These are phyloP conservation scores for Euphorbia lathyris DNA, from an alignment of 345 rosid species.

Conservation along the genomic window DNA sequence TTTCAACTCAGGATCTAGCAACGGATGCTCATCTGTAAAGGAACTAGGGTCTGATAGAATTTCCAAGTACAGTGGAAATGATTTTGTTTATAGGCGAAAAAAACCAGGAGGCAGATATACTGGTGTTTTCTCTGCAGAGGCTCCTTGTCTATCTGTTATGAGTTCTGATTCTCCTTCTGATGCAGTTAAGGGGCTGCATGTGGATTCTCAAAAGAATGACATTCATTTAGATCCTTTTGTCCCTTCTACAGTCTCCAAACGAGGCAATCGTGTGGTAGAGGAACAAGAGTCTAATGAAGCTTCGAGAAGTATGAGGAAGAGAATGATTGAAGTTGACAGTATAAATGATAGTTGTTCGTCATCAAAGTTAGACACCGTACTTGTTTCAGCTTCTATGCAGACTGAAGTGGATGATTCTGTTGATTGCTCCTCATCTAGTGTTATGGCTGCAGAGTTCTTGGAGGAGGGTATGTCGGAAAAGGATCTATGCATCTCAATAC, in stretches of 20 bases:
- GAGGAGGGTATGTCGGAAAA: conserved; percentile 38
- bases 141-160: conserved; percentile 39
- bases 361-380: conserved; percentile 52
- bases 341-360: conserved; percentile 67
- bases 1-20: conserved; percentile 22
- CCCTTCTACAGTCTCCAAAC: conserved; percentile 19
- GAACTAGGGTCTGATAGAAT: conserved; percentile 34
- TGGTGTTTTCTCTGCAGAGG: conserved; percentile 30
- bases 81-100: conserved; percentile 54
- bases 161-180: conserved; percentile 41
- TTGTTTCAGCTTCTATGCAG: conserved; percentile 44
- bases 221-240: conserved; percentile 21
- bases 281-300: conserved; percentile 35
- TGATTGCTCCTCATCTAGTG: conserved; percentile 67
- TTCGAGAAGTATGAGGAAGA: conserved; percentile 30
- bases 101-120: conserved; percentile 28
- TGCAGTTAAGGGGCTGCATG: conserved; percentile 29
- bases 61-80: conserved; percentile 26
- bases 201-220: conserved; percentile 22
- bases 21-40: conserved; percentile 23
- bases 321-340: conserved; percentile 45
- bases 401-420: conserved; percentile 47
- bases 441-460: conserved; percentile 27
- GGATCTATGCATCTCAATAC: conserved; percentile 39
- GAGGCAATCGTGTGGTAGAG: conserved; percentile 19